Evolutionary conservation across 2,329 filamentous ascomycete genomes (phyloP).

Genomic region (Coniella vitis): DNA sequence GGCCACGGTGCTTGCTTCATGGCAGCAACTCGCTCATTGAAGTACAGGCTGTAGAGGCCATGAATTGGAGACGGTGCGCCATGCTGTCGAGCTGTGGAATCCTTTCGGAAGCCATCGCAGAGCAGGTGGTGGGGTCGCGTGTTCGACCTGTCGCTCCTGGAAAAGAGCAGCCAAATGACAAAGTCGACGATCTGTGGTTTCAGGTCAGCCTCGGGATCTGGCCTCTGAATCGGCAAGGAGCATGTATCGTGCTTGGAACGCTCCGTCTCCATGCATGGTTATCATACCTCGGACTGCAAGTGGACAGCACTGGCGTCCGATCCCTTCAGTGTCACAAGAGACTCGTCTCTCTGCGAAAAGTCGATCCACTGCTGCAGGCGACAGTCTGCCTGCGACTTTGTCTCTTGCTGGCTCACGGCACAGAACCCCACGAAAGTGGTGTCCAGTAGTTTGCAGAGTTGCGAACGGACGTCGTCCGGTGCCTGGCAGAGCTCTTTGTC

Average conservation of each 20-base stretch:
- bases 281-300: constrained; percentile 63
- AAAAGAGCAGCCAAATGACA: constrained; percentile 71
- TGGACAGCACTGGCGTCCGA: constrained; percentile 37
- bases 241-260: too few relatives aligned
- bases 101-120: constrained; percentile 71
- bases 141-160: constrained; percentile 38
- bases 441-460: constrained; percentile 58
- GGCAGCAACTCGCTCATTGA: constrained; percentile 62
- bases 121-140: constrained; percentile 66
- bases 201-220: background rate
- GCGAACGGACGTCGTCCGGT: constrained; percentile 24
- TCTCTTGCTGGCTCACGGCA: constrained; percentile 23
- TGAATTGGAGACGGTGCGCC: constrained; percentile 41
- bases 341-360: constrained; percentile 59
- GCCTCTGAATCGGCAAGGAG: too few relatives aligned
- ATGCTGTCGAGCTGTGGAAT: constrained; percentile 23
- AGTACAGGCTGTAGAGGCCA: constrained; percentile 56
- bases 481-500: background rate
- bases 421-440: constrained; percentile 56
- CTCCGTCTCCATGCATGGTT: too few relatives aligned
- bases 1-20: constrained; percentile 71
- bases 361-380: constrained; percentile 49
- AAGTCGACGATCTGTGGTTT: constrained; percentile 64
- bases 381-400: constrained; percentile 23
- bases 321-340: constrained; percentile 45